Evolutionary conservation across 306 rosid genomes (phyloP).

Genomic region (Prunus dulcis): DNA sequence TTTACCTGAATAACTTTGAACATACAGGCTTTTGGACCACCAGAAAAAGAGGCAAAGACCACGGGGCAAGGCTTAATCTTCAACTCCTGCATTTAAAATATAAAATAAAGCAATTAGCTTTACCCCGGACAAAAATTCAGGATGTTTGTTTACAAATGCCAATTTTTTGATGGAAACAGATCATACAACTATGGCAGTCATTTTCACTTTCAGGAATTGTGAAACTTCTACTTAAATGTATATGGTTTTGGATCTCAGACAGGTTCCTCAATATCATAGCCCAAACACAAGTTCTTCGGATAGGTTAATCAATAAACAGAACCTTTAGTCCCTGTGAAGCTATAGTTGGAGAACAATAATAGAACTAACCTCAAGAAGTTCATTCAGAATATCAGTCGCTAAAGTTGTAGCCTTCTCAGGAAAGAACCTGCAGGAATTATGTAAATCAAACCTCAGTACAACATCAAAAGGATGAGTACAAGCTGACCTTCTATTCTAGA

Average conservation of each 20-base stretch:
- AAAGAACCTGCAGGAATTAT: slow-evolving; percentile 63
- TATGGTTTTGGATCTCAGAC: too few relatives aligned
- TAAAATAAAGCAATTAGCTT: slow-evolving; percentile 11
- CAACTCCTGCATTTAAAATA: slow-evolving; percentile 52
- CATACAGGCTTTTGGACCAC: slow-evolving; percentile 92
- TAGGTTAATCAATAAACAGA: neutral
- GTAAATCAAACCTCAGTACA: slow-evolving; percentile 10
- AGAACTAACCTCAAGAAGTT: slow-evolving; percentile 69
- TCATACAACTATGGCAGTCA: neutral
- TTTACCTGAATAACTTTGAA: slow-evolving; percentile 80
- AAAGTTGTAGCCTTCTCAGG: slow-evolving; percentile 74
- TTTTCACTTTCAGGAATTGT: neutral
- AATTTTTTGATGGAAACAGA: slow-evolving; percentile 9
- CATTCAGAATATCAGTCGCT: slow-evolving; percentile 66
- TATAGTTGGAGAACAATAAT: slow-evolving; percentile 7
- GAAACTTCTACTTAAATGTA: neutral
- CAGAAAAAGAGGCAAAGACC: slow-evolving; percentile 86
- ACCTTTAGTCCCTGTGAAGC: neutral
- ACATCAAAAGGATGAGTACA: slow-evolving; percentile 2
- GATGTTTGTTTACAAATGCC: neutral
- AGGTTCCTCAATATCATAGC: too few relatives aligned
- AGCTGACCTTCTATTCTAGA: neutral
- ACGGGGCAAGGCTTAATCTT: slow-evolving; percentile 74
- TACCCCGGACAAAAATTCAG: slow-evolving; percentile 1
- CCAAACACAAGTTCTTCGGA: too few relatives aligned